These are phyloP conservation scores for Hanseniaspora guilliermondii DNA, from an alignment of 805 yeast species.

Conservation along the genomic window DNA sequence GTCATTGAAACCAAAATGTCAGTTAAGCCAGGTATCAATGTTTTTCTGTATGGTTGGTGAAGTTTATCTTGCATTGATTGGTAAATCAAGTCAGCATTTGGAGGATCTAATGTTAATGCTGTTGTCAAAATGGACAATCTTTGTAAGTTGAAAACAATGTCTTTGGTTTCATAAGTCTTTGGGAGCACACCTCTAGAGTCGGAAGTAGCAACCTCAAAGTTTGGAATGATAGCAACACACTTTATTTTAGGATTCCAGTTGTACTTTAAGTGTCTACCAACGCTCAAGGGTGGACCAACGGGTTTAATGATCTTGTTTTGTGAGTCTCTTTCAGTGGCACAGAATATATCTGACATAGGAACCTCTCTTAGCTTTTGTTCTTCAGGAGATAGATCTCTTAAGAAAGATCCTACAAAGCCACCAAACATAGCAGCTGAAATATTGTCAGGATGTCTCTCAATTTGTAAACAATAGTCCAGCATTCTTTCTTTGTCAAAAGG, in stretches of 20 bases:
- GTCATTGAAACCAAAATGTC: constrained; percentile 70
- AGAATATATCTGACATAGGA: constrained; percentile 68
- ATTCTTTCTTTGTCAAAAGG: constrained; percentile 65
- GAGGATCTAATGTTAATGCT: constrained; percentile 75
- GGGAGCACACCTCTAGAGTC: constrained; percentile 86
- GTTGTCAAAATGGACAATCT: constrained; percentile 85
- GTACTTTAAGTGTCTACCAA: constrained; percentile 82
- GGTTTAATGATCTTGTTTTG: constrained; percentile 56
- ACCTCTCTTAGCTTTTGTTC: constrained; percentile 68
- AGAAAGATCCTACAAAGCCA: constrained; percentile 91
- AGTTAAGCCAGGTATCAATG: constrained; percentile 79
- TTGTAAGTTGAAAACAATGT: constrained; percentile 85
- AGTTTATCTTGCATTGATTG: constrained; percentile 94
- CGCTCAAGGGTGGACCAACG: constrained; percentile 69
- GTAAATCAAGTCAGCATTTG: constrained; percentile 70
- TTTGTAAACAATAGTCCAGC: constrained; percentile 90
- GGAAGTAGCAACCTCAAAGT: constrained; percentile 90
- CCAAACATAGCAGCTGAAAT: constrained; percentile 99
- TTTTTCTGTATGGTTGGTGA: constrained; percentile 94
- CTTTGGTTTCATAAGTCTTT: constrained; percentile 57
- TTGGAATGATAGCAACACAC: constrained; percentile 85
- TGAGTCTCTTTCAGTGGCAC: constrained; percentile 62
- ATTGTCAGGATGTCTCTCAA: constrained; percentile 96
- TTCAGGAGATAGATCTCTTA: constrained; percentile 61
- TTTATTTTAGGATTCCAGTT: constrained; percentile 69